Conservation (phyloP, 2,329 filamentous ascomycete species). For the Thielaviopsis euricoi region DNA sequence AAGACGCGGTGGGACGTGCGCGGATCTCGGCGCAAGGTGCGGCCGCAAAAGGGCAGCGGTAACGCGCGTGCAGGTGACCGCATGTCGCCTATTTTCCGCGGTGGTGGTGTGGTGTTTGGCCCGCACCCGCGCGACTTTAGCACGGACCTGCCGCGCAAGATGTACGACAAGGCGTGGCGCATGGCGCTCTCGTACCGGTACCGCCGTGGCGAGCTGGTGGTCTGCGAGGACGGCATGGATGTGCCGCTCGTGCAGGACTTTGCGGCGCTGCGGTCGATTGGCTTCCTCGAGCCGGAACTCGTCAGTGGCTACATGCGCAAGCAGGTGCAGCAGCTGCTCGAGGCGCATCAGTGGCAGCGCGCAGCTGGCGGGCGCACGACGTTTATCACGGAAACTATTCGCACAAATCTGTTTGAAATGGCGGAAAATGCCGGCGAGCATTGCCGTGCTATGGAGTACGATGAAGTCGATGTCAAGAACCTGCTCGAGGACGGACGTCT, state of each 20-base stretch:
- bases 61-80: constrained; percentile 61
- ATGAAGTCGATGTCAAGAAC: constrained; percentile 93
- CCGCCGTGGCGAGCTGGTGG: constrained; percentile 67
- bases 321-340: constrained; percentile 52
- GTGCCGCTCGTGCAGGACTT: constrained; percentile 40
- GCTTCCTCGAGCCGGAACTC: constrained; percentile 17
- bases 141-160: constrained; percentile 66
- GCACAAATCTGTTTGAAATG: constrained; percentile 48
- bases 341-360: constrained; percentile 52
- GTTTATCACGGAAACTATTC: constrained; percentile 49
- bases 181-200: constrained; percentile 89
- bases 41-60: constrained; percentile 76
- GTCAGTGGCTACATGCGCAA: constrained; percentile 41
- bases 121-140: constrained; percentile 84
- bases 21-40: constrained; percentile 68
- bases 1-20: constrained; percentile 73
- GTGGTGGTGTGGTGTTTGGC: constrained; percentile 81
- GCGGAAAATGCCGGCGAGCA: constrained; percentile 48
- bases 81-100: constrained; percentile 66
- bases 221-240: constrained; percentile 65
- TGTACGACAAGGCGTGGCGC: constrained; percentile 91
- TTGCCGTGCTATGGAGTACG: constrained; percentile 50
- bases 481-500: constrained; percentile 70
- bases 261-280: constrained; percentile 20
- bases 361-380: constrained; percentile 49